Conservation (phyloP, 2,329 filamentous ascomycete genomes). For the Neospermospora avenae region DNA sequence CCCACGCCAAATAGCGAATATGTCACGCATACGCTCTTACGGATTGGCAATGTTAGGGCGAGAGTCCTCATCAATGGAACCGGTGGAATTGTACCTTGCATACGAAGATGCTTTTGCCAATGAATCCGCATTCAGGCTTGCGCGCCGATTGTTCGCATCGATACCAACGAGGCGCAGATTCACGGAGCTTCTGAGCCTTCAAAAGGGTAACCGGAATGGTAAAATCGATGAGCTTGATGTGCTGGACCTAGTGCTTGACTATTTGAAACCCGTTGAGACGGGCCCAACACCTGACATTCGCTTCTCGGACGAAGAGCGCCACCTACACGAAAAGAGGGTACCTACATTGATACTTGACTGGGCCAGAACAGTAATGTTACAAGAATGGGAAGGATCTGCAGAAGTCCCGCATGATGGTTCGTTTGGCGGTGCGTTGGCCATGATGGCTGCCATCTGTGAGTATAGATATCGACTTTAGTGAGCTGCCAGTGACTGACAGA, state of each 20-base stretch:
- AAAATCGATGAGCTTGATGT: constrained; percentile 25
- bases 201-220: constrained; percentile 25
- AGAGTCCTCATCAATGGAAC: constrained; percentile 45
- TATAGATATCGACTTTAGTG: constrained; percentile 21
- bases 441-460: constrained; percentile 71
- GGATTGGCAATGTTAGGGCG: constrained; percentile 43
- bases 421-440: constrained; percentile 72
- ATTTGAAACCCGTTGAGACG: constrained; percentile 40
- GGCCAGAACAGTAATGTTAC: constrained; percentile 70
- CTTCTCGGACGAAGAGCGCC: constrained; percentile 50
- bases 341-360: constrained; percentile 63
- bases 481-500: constrained; percentile 5
- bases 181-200: constrained; percentile 31
- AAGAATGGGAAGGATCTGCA: constrained; percentile 76
- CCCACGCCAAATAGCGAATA: constrained; percentile 46
- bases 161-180: constrained; percentile 39
- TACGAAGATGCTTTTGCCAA: constrained; percentile 63
- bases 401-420: constrained; percentile 66
- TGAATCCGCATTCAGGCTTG: constrained; percentile 56
- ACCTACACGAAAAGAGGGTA: constrained; percentile 54
- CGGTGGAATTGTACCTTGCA: constrained; percentile 50
- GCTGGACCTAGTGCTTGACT: constrained; percentile 36
- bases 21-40: constrained; percentile 54
- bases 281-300: constrained; percentile 38
- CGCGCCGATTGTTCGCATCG: constrained; percentile 55